Evolutionary conservation across 192 early-diverging fungal species (phyloP), one percentile per base, ranked within the genome.

Genomic region (Irineochytrium annulatum): DNA sequence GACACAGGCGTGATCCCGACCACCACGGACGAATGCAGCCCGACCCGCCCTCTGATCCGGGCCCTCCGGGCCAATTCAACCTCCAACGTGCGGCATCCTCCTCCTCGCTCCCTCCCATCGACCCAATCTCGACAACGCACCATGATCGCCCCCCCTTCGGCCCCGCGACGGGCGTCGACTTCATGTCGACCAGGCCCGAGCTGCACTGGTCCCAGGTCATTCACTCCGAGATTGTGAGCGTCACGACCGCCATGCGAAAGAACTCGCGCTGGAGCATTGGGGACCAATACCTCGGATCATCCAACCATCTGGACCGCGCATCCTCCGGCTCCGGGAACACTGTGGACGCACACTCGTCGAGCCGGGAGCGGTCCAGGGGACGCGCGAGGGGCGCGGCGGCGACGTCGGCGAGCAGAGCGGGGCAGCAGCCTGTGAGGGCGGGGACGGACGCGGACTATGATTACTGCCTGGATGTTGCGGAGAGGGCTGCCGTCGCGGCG

Each of bases 201-300:
- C 64, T 87, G n/a, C 60, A 65, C 30, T 88, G 89, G 89, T 62
- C 71, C 17, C 79, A 88, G 64, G 63, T 91, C 35, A 67, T 91
- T 22, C 81, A 90, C 64, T 71, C 83, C 17, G 90, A 91, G 68
- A 87, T 91, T 51, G 80, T 85, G 46, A 75, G 69, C 52, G 88
- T 92, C 26, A 86, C 83, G 14, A 83, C 74, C 57, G 85, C 86
- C 31, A 89, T 93, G 89, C 76, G 87, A 20, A 87, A 85, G 67
- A 91, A 90, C 71, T 84, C 87, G 46, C 81, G 88, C 31, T 93
- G 89, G 89, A 77, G 76, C 34, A 76, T 81, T 62, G 71, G 80
- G n/a, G 51, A 80, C 11, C 67, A 71, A 43, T 17, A 11, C 31
- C 20, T 34, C 57, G 48, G 45, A 19, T 2, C 17, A 20, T 11